Evolutionary conservation across 768 basidiomycete genomes (phyloP).

Genomic region (Russula earlei): DNA sequence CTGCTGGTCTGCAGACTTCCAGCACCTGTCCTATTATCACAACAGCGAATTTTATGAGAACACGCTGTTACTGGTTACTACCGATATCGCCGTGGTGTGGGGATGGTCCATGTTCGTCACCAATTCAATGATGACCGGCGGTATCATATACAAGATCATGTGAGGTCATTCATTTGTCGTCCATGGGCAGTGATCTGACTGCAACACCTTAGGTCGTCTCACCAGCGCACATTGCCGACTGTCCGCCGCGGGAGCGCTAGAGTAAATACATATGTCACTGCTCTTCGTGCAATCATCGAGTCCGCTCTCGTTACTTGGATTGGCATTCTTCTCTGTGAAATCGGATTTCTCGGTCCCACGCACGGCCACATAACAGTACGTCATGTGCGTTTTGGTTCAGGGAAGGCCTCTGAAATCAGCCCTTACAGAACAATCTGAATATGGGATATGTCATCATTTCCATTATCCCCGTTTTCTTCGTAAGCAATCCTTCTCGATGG

Average conservation of each 20-base stretch:
- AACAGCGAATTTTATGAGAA: conserved; percentile 14
- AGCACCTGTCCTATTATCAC: conserved; percentile 18
- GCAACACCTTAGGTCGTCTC: background rate
- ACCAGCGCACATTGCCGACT: background rate
- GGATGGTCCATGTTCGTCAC: conserved; percentile 23
- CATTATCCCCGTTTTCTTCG: conserved; percentile 12
- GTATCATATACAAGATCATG: conserved; percentile 22
- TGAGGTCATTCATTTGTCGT: background rate
- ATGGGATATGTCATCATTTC: background rate
- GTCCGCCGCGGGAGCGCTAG: background rate
- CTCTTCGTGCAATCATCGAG: conserved; percentile 20
- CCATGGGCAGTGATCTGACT: background rate
- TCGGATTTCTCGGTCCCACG: conserved; percentile 19
- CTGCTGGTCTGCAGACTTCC: conserved; percentile 20
- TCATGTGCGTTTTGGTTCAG: background rate
- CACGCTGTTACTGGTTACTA: conserved; percentile 13
- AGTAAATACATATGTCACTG: background rate
- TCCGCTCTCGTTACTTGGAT: conserved; percentile 23
- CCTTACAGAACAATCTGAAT: background rate
- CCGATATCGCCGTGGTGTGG: conserved; percentile 23
- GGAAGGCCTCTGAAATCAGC: background rate
- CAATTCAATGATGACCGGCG: conserved; percentile 21
- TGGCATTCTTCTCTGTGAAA: conserved; percentile 22
- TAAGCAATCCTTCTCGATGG: background rate
- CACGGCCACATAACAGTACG: conserved; percentile 20